These are phyloP conservation scores for Citrus maxima DNA, from an alignment of 345 rosid species.

Conservation along the genomic window DNA sequence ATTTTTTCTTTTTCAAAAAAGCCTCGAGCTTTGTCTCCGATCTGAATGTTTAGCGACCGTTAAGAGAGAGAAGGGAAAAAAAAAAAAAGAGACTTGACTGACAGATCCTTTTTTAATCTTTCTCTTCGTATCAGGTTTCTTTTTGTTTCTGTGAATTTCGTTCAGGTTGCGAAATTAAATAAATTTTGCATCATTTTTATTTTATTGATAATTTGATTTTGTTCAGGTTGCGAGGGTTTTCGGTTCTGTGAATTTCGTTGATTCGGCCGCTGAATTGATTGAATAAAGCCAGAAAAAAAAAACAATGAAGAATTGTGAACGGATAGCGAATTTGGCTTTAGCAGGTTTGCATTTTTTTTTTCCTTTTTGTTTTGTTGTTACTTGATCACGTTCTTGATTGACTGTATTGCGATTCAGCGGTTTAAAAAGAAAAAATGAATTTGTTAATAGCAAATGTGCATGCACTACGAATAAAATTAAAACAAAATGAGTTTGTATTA, in stretches of 20 bases:
- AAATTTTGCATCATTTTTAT: not conserved
- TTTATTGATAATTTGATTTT: not conserved
- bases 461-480: not conserved
- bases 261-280: not conserved
- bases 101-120: constrained; percentile 10
- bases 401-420: not conserved
- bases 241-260: not conserved
- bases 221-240: not conserved
- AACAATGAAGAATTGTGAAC: constrained; percentile 78
- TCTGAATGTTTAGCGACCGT: constrained; percentile 22
- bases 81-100: not conserved
- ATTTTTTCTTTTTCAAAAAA: not conserved
- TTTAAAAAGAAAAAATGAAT: not conserved
- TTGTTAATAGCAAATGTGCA: not conserved
- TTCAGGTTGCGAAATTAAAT: not conserved
- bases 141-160: too few species aligned
- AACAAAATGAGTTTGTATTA: not conserved
- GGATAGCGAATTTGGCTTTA: constrained; percentile 69
- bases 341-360: constrained; percentile 48
- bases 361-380: not conserved
- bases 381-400: not conserved
- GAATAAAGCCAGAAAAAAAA: not conserved
- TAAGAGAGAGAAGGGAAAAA: constrained; percentile 9
- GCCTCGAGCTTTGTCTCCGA: constrained; percentile 17
- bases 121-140: not conserved